A percentile compares a stretch with the other conserved stretches of the same genome.
Evolutionary conservation across 176 grass and related monocot genomes (phyloP).

Genomic region (Aegilops sharonensis): DNA sequence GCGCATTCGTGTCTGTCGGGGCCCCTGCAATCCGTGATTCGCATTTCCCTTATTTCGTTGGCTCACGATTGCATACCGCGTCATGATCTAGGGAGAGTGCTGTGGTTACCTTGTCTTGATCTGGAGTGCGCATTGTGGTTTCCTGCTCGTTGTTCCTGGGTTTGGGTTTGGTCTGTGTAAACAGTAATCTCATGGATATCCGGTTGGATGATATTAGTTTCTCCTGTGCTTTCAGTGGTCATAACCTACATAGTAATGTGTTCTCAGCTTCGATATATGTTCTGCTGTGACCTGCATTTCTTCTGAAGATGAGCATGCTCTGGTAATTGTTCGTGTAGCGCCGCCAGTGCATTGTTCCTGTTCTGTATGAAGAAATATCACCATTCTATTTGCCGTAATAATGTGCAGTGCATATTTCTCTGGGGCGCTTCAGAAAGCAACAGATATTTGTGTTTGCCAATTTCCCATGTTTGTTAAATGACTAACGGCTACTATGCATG

Average conservation of each 20-base stretch:
- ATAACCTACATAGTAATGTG: background rate
- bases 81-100: background rate
- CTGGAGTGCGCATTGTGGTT: background rate
- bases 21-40: background rate
- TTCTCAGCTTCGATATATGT: background rate
- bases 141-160: background rate
- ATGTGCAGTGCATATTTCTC: background rate
- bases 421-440: background rate
- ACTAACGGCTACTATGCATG: conserved; percentile 10
- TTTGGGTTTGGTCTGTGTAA: background rate
- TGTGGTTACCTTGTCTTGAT: background rate
- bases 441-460: background rate
- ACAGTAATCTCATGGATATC: background rate
- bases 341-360: background rate
- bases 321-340: background rate
- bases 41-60: background rate
- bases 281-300: background rate
- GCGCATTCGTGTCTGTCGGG: background rate
- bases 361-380: background rate
- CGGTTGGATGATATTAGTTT: background rate
- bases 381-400: background rate
- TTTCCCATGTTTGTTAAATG: background rate
- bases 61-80: background rate
- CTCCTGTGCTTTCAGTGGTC: background rate
- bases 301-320: background rate